Percentiles rank a stretch among this genome's conserved stretches.
Conservation (phyloP, 805 yeast species). For the Metahyphopichia silvanorum region DNA sequence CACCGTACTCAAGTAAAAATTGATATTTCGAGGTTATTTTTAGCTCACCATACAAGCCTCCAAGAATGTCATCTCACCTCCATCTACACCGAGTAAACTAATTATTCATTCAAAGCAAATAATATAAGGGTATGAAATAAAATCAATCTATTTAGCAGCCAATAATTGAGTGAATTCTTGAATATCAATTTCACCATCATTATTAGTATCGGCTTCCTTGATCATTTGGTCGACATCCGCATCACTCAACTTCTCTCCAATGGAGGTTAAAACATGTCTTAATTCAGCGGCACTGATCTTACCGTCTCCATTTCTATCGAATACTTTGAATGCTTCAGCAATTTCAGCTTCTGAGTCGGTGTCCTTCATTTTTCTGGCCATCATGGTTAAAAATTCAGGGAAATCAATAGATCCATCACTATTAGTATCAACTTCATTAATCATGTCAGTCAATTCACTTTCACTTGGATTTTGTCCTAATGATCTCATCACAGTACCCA, state of each 20-base stretch:
- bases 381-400: constrained; percentile 46
- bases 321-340: constrained; percentile 96
- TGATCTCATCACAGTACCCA: constrained; percentile 99
- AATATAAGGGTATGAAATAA: too few relatives aligned
- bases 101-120: too few relatives aligned
- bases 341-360: constrained; percentile 97
- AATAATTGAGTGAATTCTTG: constrained; percentile 92
- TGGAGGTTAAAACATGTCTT: constrained; percentile 93
- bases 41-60: too few relatives aligned
- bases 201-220: constrained; percentile 90
- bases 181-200: constrained; percentile 96
- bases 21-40: too few relatives aligned
- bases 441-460: constrained; percentile 92
- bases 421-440: constrained; percentile 95
- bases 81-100: too few relatives aligned
- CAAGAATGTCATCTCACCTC: too few relatives aligned
- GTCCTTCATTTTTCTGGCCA: constrained; percentile 77
- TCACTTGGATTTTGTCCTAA: constrained; percentile 96
- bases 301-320: constrained; percentile 96
- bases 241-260: constrained; percentile 94
- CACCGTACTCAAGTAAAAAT: too few relatives aligned
- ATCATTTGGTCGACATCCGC: constrained; percentile 98
- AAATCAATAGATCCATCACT: constrained; percentile 72
- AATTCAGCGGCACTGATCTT: constrained; percentile 94
- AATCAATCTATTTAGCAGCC: constrained; percentile 69